Evolutionary conservation across 345 rosid species (phyloP).

Genomic region (Firmiana major): DNA sequence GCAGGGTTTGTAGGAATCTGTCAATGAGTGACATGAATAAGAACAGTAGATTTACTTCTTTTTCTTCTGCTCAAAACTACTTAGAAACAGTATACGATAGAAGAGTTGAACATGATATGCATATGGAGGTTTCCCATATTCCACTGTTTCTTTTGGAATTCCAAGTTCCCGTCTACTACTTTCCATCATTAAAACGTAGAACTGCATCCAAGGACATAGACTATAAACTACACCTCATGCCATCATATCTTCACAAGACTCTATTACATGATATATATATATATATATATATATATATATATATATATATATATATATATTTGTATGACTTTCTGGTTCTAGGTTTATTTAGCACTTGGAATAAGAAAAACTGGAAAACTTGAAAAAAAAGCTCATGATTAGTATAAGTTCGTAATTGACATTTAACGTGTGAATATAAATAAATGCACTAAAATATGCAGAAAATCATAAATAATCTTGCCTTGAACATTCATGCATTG

Average conservation of each 20-base stretch:
- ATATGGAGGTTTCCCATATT: neutral
- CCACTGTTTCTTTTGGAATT: neutral
- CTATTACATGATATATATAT: no score
- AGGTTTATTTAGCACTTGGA: neutral
- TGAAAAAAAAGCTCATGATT: neutral
- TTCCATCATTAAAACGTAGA: neutral
- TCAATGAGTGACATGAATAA: slow-evolving; percentile 22
- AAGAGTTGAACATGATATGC: neutral
- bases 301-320: no score
- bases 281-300: no score
- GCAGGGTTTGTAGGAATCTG: slow-evolving; percentile 88
- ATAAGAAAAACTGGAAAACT: neutral
- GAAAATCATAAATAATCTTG: neutral
- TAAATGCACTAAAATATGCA: neutral
- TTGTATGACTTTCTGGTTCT: neutral
- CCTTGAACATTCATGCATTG: neutral
- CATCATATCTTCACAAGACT: neutral
- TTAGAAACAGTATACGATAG: neutral
- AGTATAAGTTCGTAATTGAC: neutral
- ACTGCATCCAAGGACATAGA: neutral
- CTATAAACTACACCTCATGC: neutral
- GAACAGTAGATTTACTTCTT: neutral
- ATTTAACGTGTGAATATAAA: neutral
- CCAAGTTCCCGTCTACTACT: neutral
- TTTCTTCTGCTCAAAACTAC: slow-evolving; percentile 3